Conservation (phyloP, 2,329 filamentous ascomycete genomes). For the Xylaria sp. region DNA sequence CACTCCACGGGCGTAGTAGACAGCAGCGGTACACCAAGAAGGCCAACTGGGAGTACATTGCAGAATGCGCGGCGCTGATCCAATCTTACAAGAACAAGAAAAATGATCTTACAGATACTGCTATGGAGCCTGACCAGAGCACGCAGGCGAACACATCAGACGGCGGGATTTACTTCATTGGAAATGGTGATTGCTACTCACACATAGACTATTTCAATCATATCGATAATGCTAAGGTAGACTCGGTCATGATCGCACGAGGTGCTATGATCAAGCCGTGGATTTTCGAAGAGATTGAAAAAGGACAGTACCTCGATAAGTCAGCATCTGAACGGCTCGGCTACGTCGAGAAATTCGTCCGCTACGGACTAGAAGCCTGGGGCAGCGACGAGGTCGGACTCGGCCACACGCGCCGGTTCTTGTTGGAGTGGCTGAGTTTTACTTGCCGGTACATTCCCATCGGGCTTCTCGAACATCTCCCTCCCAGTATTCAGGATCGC, state of each 20-base stretch:
- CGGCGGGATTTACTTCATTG: slow-evolving; percentile 86
- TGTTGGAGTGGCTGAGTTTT: slow-evolving; percentile 97
- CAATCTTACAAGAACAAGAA: slow-evolving; percentile 78
- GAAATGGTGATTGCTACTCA: slow-evolving; percentile 96
- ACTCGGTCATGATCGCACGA: slow-evolving; percentile 96
- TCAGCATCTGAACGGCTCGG: slow-evolving; percentile 84
- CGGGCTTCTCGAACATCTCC: slow-evolving; percentile 86
- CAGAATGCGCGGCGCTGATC: slow-evolving; percentile 86
- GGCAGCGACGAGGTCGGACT: slow-evolving; percentile 94
- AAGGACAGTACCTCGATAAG: slow-evolving; percentile 95
- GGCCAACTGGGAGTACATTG: slow-evolving; percentile 96
- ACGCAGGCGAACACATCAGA: slow-evolving; percentile 72
- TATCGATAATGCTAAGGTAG: slow-evolving; percentile 80
- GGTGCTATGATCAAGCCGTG: slow-evolving; percentile 97
- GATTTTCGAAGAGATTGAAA: slow-evolving; percentile 96
- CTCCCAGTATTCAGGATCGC: slow-evolving; percentile 87
- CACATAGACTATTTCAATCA: slow-evolving; percentile 87
- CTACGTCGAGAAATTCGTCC: slow-evolving; percentile 88
- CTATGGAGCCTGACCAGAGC: slow-evolving; percentile 78
- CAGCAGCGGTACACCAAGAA: slow-evolving; percentile 92
- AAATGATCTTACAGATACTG: slow-evolving; percentile 76
- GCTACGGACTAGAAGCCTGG: slow-evolving; percentile 93
- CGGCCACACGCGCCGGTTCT: slow-evolving; percentile 87
- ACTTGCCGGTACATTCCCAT: slow-evolving; percentile 90
- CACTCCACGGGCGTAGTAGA: slow-evolving; percentile 89